Evolutionary conservation across 306 rosid species (phyloP), one percentile per base, ranked within the genome.

Genomic region (Malus orientalis): DNA sequence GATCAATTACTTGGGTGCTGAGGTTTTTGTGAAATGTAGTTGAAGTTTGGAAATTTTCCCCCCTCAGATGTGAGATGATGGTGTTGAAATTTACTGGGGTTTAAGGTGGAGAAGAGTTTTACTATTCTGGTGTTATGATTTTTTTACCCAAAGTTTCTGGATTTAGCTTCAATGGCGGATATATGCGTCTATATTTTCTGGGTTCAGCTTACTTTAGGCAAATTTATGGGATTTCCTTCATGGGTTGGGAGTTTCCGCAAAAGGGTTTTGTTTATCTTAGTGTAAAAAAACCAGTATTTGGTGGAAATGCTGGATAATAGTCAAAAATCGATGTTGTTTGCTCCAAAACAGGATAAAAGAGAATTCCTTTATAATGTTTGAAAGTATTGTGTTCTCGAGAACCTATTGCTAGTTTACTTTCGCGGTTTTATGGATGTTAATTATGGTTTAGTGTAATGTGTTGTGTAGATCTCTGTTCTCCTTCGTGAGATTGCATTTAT

Each of bases 401-500:
- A 36, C 55, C 36, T 73, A 7, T 20, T 25, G 51, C 0, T 18
- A 23, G 23, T 23, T 44, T 76, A 60, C 23, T 15, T 59, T 74
- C 8, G 16, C 62, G 19, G 27, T 6, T 19, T 70, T 38, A 61
- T 81, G 68, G 58, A 27, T 70, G 45, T 70, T 55, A 74, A 77
- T 70, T 72, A 61, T 60, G 59, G 75, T 75, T 74, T 76, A 59
- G 27, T 79, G 25, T 57, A 61, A 18, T 74, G 14, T 83, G 81
- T 79, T 74, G 14, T 83, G 81, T 79, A 81, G 88, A 69, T 82
- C 72, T 82, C 79, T 32, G 33, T 40, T 71, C 76, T 69, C 85
- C 38, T 49, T 64, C 15, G 59, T 71, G 76, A 66, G 83, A 81
- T 76, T 69, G 74, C 76, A 69, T 40, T 83, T 80, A 78, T 65